These are phyloP conservation scores for Fusarium chaquense DNA, from an alignment of 2,329 filamentous ascomycete species.

Conservation along the genomic window DNA sequence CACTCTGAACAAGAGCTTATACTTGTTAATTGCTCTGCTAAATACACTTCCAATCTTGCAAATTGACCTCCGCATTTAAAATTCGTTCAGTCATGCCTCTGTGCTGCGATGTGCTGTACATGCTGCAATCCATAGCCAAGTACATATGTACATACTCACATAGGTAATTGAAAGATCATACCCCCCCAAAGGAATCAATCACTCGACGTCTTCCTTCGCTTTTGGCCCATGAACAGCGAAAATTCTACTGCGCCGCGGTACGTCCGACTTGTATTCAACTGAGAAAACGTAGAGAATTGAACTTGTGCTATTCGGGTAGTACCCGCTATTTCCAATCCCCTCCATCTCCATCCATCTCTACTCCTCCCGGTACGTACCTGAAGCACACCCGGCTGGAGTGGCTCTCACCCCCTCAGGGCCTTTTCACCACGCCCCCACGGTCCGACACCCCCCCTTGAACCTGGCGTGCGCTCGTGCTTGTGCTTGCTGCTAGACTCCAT, in stretches of 20 bases:
- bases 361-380: conserved; percentile 27
- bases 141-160: not conserved
- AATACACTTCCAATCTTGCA: not conserved
- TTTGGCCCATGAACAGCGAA: conserved; percentile 19
- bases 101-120: conserved; percentile 4
- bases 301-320: conserved; percentile 24
- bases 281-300: conserved; percentile 37
- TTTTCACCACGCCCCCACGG: conserved; percentile 19
- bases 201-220: not conserved
- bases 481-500: conserved; percentile 36
- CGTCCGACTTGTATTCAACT: conserved; percentile 39
- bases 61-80: conserved; percentile 21
- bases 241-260: conserved; percentile 44
- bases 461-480: conserved; percentile 39
- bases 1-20: not conserved
- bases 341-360: not conserved
- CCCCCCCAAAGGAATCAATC: conserved; percentile 33
- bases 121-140: conserved; percentile 7
- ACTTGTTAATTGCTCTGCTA: not conserved
- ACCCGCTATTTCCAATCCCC: conserved; percentile 21
- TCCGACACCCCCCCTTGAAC: conserved; percentile 24
- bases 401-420: conserved; percentile 2
- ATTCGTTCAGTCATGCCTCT: conserved; percentile 28
- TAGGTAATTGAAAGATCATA: conserved; percentile 18
- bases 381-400: not conserved